Evolutionary conservation across 192 early-diverging fungal genomes (phyloP).

Genomic region (Backusella tarrabulga): DNA sequence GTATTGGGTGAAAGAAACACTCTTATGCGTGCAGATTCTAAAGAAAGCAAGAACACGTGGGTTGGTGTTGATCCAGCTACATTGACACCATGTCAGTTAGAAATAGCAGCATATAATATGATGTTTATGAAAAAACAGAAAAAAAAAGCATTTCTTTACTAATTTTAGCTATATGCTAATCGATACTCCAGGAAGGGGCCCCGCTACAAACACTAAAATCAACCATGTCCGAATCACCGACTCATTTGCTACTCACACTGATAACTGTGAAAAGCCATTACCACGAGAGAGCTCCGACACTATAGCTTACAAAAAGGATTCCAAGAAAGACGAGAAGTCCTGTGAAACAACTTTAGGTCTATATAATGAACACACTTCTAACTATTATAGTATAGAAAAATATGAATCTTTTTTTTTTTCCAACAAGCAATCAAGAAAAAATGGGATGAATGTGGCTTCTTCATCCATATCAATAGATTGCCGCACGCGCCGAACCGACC

Average conservation of each 20-base stretch:
- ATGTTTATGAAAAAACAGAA: not conserved
- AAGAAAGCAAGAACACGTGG: constrained; percentile 19
- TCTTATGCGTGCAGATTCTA: constrained; percentile 6
- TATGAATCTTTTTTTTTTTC: not conserved
- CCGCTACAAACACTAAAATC: not conserved
- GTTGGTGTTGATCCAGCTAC: not conserved
- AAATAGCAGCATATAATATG: not conserved
- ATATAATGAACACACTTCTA: not conserved
- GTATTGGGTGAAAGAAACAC: constrained; percentile 10
- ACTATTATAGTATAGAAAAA: constrained; percentile 4
- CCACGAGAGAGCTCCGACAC: constrained; percentile 26
- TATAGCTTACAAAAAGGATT: not conserved
- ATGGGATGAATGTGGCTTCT: not conserved
- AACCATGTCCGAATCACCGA: constrained; percentile 6
- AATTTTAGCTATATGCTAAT: not conserved
- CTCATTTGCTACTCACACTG: not conserved
- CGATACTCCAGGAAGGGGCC: not conserved
- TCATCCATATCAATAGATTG: constrained; percentile 18
- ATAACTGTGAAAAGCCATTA: not conserved
- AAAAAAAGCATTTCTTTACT: not conserved
- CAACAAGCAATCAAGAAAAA: not conserved
- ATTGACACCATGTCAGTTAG: not conserved
- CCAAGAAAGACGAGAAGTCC: constrained; percentile 5
- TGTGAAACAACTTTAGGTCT: constrained; percentile 15
- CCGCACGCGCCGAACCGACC: constrained; percentile 16